phyloP scores from a whole-genome alignment of 1,139 yeast species.

The Eremothecium coryli region DNA sequence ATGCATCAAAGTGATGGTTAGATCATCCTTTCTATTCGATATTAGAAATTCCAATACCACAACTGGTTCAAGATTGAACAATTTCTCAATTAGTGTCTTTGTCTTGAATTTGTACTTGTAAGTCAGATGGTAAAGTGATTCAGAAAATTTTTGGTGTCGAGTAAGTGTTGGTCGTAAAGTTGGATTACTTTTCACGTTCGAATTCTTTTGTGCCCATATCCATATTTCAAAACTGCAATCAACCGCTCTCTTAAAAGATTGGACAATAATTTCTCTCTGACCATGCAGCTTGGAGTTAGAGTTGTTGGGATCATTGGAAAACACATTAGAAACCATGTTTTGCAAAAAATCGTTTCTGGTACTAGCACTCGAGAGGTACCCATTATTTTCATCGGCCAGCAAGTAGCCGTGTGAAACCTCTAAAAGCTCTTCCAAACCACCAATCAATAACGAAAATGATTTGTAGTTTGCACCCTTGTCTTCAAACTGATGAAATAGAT shows the following conservation, averaged over 20 bases:
- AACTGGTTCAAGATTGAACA: conserved; percentile 60
- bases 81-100: conserved; percentile 56
- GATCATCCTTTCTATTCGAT: conserved; percentile 21
- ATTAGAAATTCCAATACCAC: conserved; percentile 66
- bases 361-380: conserved; percentile 14
- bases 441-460: conserved; percentile 42
- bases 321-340: conserved; percentile 57
- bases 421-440: conserved; percentile 60
- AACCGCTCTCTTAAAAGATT: conserved; percentile 57
- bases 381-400: conserved; percentile 27
- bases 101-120: conserved; percentile 66
- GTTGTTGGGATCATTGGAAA: conserved; percentile 65
- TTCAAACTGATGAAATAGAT: conserved; percentile 19
- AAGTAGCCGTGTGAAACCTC: conserved; percentile 53
- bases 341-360: conserved; percentile 29
- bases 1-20: conserved; percentile 33
- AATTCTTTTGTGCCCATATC: conserved; percentile 58
- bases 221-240: conserved; percentile 53
- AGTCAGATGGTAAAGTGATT: conserved; percentile 51
- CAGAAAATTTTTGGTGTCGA: conserved; percentile 26
- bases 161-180: neutral
- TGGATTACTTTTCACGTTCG: conserved; percentile 14
- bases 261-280: conserved; percentile 46
- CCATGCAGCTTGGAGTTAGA: conserved; percentile 46
- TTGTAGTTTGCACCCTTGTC: conserved; percentile 23